phyloP scores from a whole-genome alignment of 78 protist species.

The Fonticula alba region DNA sequence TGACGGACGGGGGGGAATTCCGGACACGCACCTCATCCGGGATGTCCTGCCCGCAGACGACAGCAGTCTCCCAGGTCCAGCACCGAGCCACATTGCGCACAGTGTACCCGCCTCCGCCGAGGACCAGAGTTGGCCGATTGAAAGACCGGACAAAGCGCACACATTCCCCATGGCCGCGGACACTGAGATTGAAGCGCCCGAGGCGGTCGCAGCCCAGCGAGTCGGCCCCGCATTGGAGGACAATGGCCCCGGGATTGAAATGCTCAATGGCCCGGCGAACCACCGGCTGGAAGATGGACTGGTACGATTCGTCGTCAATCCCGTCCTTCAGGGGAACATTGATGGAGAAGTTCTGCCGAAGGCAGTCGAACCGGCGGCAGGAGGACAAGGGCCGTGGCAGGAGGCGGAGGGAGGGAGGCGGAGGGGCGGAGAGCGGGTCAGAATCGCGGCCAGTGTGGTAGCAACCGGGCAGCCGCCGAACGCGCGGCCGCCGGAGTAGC shows the following conservation, averaged over 20 bases:
- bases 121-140: constrained; percentile 67
- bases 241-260: constrained; percentile 66
- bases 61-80: too few relatives aligned
- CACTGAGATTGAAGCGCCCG: constrained; percentile 87
- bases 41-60: too few relatives aligned
- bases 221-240: constrained; percentile 91
- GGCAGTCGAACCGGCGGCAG: background rate
- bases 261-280: constrained; percentile 22
- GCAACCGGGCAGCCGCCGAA: too few relatives aligned
- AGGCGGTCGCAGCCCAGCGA: constrained; percentile 89
- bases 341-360: constrained; percentile 55
- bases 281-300: constrained; percentile 61
- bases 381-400: too few relatives aligned
- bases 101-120: constrained; percentile 99
- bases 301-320: constrained; percentile 74
- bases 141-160: constrained; percentile 57
- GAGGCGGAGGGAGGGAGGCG: too few relatives aligned
- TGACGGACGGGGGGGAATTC: too few relatives aligned
- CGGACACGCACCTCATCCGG: too few relatives aligned
- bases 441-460: too few relatives aligned
- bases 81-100: constrained; percentile 93
- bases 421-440: too few relatives aligned
- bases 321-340: constrained; percentile 95
- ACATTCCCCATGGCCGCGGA: constrained; percentile 69
- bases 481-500: too few relatives aligned